Evolutionary conservation across 495 filamentous ascomycete species (phyloP).

Genomic region (Copromyces sp.): DNA sequence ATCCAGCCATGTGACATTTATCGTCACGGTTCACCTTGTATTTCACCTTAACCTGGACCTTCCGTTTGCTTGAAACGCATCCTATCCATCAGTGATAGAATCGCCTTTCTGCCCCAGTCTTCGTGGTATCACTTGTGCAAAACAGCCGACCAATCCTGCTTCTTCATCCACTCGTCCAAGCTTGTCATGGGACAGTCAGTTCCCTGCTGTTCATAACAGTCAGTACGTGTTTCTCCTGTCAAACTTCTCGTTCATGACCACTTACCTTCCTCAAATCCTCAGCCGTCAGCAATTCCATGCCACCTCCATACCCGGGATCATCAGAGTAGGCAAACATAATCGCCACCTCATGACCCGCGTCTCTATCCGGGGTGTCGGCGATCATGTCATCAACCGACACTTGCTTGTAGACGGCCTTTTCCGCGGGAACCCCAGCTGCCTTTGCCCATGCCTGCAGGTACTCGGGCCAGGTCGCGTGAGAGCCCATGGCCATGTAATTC

Average conservation of each 20-base stretch:
- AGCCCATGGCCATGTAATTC: slow-evolving; percentile 31
- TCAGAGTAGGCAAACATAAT: slow-evolving; percentile 30
- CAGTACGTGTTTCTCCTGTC: neutral
- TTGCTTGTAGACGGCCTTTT: slow-evolving; percentile 21
- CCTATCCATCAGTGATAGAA: neutral
- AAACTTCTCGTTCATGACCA: neutral
- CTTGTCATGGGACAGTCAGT: slow-evolving; percentile 27
- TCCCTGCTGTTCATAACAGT: slow-evolving; percentile 11
- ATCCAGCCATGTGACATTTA: neutral
- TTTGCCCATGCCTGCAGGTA: slow-evolving; percentile 25
- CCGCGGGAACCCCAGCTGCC: slow-evolving; percentile 9
- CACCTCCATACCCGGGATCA: slow-evolving; percentile 32
- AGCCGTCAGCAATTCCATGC: slow-evolving; percentile 25
- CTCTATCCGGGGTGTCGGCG: slow-evolving; percentile 16
- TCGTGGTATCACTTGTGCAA: slow-evolving; percentile 4
- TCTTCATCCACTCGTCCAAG: slow-evolving; percentile 17
- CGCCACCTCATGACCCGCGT: slow-evolving; percentile 26
- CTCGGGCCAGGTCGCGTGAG: slow-evolving; percentile 25
- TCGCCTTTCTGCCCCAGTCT: no score
- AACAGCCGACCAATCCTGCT: slow-evolving; percentile 16
- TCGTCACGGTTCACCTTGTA: neutral
- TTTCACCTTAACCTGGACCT: neutral
- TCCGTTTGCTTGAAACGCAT: neutral
- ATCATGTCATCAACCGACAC: slow-evolving; percentile 28
- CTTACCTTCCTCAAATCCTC: slow-evolving; percentile 32